Conservation (phyloP, 306 rosid genomes). For the Fragaria vesca region DNA sequence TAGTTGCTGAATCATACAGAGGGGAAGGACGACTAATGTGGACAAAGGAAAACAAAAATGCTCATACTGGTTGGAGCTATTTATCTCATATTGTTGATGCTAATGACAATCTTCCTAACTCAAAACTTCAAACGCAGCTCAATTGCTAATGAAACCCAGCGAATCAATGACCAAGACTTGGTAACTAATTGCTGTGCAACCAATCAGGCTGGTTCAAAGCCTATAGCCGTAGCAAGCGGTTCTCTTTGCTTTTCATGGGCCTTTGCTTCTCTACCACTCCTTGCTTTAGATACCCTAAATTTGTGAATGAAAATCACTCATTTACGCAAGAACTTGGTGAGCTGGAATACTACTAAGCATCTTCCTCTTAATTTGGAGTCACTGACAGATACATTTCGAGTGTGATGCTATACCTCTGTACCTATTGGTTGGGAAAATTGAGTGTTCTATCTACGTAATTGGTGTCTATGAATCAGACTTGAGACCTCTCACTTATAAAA, state of each 20-base stretch:
- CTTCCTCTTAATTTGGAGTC: background rate
- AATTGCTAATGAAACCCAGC: background rate
- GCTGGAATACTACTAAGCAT: background rate
- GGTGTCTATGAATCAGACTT: background rate
- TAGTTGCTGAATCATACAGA: background rate
- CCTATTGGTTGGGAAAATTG: background rate
- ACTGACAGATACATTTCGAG: background rate
- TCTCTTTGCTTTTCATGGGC: background rate
- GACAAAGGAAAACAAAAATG: background rate
- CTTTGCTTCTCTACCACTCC: constrained; percentile 4
- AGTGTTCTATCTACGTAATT: background rate
- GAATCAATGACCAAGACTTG: background rate
- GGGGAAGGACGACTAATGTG: background rate
- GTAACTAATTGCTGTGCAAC: background rate
- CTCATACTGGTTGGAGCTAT: background rate
- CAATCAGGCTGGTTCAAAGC: background rate
- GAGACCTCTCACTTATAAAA: background rate
- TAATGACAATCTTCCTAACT: background rate
- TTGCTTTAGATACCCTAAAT: background rate
- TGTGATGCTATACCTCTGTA: background rate
- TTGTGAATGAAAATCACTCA: background rate
- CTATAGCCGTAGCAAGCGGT: background rate
- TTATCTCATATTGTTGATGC: background rate
- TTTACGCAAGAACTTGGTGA: background rate
- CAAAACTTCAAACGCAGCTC: background rate